phyloP scores from a whole-genome alignment of 2,329 filamentous ascomycete species.

The Lecanicillium sp. region DNA sequence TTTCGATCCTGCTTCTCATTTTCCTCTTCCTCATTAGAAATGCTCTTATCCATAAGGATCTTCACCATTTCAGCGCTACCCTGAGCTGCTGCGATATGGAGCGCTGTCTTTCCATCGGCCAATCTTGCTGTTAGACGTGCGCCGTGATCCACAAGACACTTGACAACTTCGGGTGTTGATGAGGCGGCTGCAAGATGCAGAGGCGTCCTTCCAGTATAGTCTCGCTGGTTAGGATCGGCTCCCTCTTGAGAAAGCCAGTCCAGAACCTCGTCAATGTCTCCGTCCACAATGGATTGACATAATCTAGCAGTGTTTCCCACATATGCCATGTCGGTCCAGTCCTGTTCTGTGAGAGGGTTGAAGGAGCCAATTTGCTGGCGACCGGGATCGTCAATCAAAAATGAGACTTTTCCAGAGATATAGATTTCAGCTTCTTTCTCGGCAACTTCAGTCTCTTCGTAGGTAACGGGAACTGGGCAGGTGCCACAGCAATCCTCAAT shows the following conservation, averaged over 20 bases:
- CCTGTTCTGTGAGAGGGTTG: slow-evolving; percentile 72
- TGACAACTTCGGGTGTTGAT: slow-evolving; percentile 64
- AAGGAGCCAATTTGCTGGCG: slow-evolving; percentile 67
- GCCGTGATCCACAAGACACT: slow-evolving; percentile 63
- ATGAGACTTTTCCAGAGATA: slow-evolving; percentile 65
- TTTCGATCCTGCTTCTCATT: slow-evolving; percentile 50
- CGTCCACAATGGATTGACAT: slow-evolving; percentile 75
- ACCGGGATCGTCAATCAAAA: slow-evolving; percentile 76
- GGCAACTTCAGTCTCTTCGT: slow-evolving; percentile 64
- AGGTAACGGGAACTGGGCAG: slow-evolving; percentile 63
- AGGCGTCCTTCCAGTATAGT: slow-evolving; percentile 73
- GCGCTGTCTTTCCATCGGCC: slow-evolving; percentile 71
- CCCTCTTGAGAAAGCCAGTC: slow-evolving; percentile 64
- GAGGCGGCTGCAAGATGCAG: slow-evolving; percentile 68
- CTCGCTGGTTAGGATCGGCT: slow-evolving; percentile 65
- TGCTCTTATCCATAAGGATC: slow-evolving; percentile 67
- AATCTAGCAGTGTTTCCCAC: slow-evolving; percentile 71
- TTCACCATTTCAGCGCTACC: slow-evolving; percentile 65
- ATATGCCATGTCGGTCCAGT: slow-evolving; percentile 91
- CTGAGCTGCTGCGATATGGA: slow-evolving; percentile 73
- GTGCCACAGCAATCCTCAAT: slow-evolving; percentile 76
- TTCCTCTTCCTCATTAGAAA: slow-evolving; percentile 64
- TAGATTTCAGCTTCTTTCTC: slow-evolving; percentile 70
- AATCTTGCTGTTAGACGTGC: slow-evolving; percentile 68
- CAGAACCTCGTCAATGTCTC: slow-evolving; percentile 62